Base-by-base conservation (phyloP, 306 rosid species). In the Ceratonia siliqua region DNA sequence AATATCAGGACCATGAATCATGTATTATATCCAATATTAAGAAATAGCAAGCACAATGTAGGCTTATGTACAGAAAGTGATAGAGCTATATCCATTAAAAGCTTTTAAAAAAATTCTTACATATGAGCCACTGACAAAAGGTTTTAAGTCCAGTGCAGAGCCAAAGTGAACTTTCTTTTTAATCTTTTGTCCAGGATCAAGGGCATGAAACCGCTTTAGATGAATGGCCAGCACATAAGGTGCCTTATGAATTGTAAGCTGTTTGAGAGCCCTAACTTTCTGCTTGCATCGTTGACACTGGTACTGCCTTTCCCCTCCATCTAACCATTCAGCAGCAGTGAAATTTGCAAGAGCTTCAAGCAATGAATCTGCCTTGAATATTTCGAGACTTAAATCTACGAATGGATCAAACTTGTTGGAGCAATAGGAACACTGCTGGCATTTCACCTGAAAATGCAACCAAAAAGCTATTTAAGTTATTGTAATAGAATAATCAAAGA, bases 321-420 rank as follows among this genome's bases (percentile, higher is more conserved):
- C 99, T 75, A 95, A 87, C 67, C 79, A 88, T 73, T 94, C 98
- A 3, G 87, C 81, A 22, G 96, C 84, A 6, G 98, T 95, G 82
- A 95, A 95, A 82, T 92, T 85, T 32, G 68, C 69, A 59, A 95
- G 92, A 21, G 99, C 99, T 81, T 85, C 92, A 25, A 88, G 78
- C 82, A 95, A 57, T 42, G 99, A 89, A 78, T 92, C 91, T 68
- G 96, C 96, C 91, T 89, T 85, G 75, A 82, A 80, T 73, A 95
- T 95, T 75, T 95, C 99, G 62, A 95, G 95, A 72, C 99, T 95
- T 79, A 95, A 76, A 90, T 95, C 99, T 70, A 95, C 74, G 76
- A 95, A 95, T 27, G 99, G 98, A 85, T 95, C 98, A 59, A 86
- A 92, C 53, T 83, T 95, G 90, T 90, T 88, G 77, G 98, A 95